Conservation (phyloP, 2,329 filamentous ascomycete genomes). For the Colletotrichum lentis region DNA sequence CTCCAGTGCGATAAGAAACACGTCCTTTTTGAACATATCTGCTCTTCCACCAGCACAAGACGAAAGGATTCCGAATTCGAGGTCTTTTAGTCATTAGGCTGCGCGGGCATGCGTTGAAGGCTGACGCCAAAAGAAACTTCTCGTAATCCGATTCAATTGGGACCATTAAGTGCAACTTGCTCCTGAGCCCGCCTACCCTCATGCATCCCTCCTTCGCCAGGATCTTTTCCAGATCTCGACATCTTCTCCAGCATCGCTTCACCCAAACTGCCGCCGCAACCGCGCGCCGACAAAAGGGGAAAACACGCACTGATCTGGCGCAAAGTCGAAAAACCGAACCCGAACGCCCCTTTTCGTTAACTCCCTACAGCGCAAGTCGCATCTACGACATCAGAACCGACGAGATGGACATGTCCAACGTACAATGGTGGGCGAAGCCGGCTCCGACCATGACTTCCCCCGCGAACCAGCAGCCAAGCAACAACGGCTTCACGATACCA, state of each 20-base stretch:
- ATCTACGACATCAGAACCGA: neutral
- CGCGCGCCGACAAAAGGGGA: neutral
- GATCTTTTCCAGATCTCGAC: conserved; percentile 25
- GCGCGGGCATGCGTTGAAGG: neutral
- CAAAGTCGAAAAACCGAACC: neutral
- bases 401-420: conserved; percentile 21
- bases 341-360: neutral
- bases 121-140: neutral
- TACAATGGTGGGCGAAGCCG: conserved; percentile 36
- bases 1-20: neutral
- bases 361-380: neutral
- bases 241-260: neutral
- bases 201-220: conserved; percentile 28
- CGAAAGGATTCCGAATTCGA: neutral
- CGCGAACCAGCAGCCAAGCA: conserved; percentile 13
- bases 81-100: neutral
- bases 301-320: neutral
- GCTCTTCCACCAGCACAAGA: conserved; percentile 3
- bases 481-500: conserved; percentile 31
- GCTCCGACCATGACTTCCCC: conserved; percentile 6
- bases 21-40: neutral
- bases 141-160: neutral
- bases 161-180: neutral
- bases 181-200: neutral
- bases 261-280: neutral